Base-by-base conservation (phyloP, 2,329 filamentous ascomycete species). In the Tympanopsis confertula region DNA sequence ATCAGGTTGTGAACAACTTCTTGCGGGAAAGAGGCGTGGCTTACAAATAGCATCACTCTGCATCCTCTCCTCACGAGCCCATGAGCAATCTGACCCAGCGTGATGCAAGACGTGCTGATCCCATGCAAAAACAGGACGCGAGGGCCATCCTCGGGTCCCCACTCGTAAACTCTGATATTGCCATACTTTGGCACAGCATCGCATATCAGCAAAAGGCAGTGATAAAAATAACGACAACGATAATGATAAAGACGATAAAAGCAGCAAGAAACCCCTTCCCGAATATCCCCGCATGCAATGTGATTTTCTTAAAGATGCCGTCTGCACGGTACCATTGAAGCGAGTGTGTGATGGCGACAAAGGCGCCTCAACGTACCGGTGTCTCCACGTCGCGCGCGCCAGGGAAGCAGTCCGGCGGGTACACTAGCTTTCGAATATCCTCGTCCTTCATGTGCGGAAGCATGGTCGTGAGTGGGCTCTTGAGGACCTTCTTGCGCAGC, bases 111-210 rank as follows among this genome's bases (percentile, higher is more conserved):
- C 0, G 85, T 93, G 42, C 79, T 86, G 52, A 93, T 89, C 33
- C 86, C 86, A 53, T 93, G 86, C 5, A 94, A 66, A 22, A 93
- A 67, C 13, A 93, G 58, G 4, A 91, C 78, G 49, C 83, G 88
- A 35, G 72, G 68, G 5, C 86, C 86, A 38, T 73, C 58, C 37
- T 77, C 69, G 1, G 85, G 82, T 1, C 86, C 86, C 61, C 82
- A 93, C 62, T 93, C 86, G 53, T 91, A 91, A 17, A 85, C 80
- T 26, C 83, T 68, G 39, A 87, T 78, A 22, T 67, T 76, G 36
- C 86, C 86, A 53, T 86, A 88, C 50, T 73, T 35, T 29, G 5
- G 13, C 12, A 5, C 26, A 17, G n/a, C 24, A 12, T 12, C n/a
- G 12, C 12, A 12, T 29, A 12, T 29, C 24, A n/a, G n/a, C 12